Conservation (phyloP, 2,329 filamentous ascomycete species). For the Trichoderma guizhouense region DNA sequence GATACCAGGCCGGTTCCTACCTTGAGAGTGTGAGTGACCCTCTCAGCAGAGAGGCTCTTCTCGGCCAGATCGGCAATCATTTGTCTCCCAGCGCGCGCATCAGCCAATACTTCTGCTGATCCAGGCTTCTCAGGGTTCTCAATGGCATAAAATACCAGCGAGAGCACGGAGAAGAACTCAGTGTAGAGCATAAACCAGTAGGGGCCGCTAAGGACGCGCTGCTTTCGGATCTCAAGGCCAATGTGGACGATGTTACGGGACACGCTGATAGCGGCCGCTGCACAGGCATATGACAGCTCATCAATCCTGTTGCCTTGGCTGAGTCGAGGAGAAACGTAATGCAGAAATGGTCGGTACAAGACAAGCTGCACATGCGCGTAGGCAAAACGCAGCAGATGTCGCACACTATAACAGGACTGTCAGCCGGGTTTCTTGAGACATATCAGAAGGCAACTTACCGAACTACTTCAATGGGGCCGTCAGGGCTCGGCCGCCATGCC, state of each 20-base stretch:
- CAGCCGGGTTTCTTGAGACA: background rate
- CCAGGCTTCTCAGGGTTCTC: slow-evolving; percentile 75
- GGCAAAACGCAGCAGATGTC: slow-evolving; percentile 73
- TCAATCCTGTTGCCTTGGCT: slow-evolving; percentile 59
- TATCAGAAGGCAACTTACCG: slow-evolving; percentile 53
- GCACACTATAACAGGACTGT: slow-evolving; percentile 44
- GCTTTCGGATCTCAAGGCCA: slow-evolving; percentile 71
- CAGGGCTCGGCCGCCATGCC: slow-evolving; percentile 73
- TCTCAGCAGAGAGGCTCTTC: slow-evolving; percentile 83
- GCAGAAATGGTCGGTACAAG: slow-evolving; percentile 77
- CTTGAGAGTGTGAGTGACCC: slow-evolving; percentile 73
- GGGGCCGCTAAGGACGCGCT: slow-evolving; percentile 71
- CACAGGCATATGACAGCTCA: slow-evolving; percentile 73
- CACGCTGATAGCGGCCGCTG: slow-evolving; percentile 59
- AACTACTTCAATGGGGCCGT: slow-evolving; percentile 70
- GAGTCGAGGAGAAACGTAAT: slow-evolving; percentile 70
- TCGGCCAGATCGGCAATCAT: slow-evolving; percentile 76
- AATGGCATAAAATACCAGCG: slow-evolving; percentile 73
- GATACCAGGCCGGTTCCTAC: slow-evolving; percentile 49
- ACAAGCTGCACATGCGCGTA: slow-evolving; percentile 82
- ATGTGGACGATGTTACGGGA: slow-evolving; percentile 76
- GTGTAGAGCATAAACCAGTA: slow-evolving; percentile 88
- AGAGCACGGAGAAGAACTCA: slow-evolving; percentile 76
- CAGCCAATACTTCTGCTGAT: slow-evolving; percentile 75
- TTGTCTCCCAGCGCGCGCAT: slow-evolving; percentile 80